phyloP scores from a whole-genome alignment of 2,329 filamentous ascomycete genomes.

The Lachnellula subtilissima region DNA sequence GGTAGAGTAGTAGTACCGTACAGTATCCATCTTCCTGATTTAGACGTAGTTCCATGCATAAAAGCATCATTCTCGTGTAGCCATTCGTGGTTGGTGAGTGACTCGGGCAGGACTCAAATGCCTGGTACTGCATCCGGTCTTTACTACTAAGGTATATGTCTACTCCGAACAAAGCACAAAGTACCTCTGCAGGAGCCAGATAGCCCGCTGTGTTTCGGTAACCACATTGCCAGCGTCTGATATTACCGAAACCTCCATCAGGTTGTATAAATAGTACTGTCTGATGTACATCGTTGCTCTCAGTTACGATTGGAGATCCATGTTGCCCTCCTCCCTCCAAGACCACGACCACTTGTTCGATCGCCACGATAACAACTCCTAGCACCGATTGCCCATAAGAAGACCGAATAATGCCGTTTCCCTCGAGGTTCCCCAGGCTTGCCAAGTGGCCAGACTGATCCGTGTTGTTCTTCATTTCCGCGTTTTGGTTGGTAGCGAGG shows the following conservation, averaged over 20 bases:
- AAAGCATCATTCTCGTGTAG: background rate
- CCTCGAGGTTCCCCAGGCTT: background rate
- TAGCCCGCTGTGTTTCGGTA: background rate
- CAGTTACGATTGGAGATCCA: background rate
- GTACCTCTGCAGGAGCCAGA: background rate
- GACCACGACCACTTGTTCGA: background rate
- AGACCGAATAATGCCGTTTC: background rate
- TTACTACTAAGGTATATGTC: background rate
- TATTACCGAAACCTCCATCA: no score
- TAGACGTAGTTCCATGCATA: background rate
- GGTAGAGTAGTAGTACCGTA: background rate
- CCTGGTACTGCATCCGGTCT: background rate
- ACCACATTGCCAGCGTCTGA: background rate
- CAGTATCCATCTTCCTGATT: background rate
- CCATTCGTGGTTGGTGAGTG: background rate
- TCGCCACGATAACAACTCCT: background rate
- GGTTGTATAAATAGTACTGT: no score
- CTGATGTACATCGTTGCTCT: no score
- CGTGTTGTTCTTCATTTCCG: slow-evolving; percentile 2
- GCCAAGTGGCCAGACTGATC: background rate
- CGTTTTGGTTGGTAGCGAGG: slow-evolving; percentile 1
- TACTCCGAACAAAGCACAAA: background rate
- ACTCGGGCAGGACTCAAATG: background rate
- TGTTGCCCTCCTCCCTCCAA: background rate
- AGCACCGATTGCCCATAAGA: background rate